A percentile compares a stretch with the other conserved stretches of the same genome.
These are phyloP conservation scores for Ichthyophonus hoferi DNA, from an alignment of 208 protist species.

Conservation along the genomic window DNA sequence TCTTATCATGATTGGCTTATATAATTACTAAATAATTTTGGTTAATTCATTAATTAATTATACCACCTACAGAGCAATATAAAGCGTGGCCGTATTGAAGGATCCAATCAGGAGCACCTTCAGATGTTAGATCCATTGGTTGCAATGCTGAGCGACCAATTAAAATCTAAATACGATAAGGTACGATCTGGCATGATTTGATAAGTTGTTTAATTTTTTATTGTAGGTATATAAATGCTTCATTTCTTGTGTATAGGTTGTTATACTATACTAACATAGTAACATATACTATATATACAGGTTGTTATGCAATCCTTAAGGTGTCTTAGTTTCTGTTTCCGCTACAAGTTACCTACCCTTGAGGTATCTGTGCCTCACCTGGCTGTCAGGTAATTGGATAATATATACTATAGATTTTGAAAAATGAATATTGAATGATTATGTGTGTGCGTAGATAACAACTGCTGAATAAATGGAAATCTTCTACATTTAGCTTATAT, in stretches of 20 bases:
- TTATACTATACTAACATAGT: neutral
- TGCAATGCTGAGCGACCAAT: neutral
- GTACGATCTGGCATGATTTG: no score
- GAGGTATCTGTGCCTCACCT: neutral
- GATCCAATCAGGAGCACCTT: neutral
- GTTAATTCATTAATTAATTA: no score
- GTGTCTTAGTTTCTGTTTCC: conserved; percentile 4
- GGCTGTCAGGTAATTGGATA: neutral
- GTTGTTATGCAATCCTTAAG: neutral
- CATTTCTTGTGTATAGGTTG: no score
- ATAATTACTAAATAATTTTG: no score
- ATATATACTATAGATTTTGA: no score
- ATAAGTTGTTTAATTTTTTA: no score
- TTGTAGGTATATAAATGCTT: no score
- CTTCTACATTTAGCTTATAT: no score
- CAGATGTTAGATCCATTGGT: conserved; percentile 33
- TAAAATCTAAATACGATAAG: conserved; percentile 31
- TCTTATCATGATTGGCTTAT: no score
- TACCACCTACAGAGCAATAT: neutral
- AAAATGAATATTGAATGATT: no score
- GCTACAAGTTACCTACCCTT: conserved; percentile 10
- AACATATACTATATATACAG: neutral
- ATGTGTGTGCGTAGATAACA: no score
- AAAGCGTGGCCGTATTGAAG: neutral
- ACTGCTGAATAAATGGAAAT: no score